Base-by-base conservation (phyloP, 768 basidiomycete species). In the Mycena crocata region DNA sequence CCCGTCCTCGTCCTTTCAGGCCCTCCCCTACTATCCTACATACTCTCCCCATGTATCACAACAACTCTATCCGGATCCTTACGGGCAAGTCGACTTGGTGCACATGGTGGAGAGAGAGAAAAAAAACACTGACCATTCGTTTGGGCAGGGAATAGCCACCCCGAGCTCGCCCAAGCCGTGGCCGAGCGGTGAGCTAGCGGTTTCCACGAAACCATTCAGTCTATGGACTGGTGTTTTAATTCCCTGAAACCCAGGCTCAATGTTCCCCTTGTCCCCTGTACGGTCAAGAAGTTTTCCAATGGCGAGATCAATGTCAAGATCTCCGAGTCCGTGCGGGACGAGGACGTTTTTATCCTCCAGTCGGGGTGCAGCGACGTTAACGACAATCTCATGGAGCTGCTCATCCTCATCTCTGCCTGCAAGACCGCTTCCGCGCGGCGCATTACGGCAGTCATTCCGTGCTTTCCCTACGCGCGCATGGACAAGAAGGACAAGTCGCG, bases 301-400 rank as follows among this genome's bases (percentile, higher is more conserved):
- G 96, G 96, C 73, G 97, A 98, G 82, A 94, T 93, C 76, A 94
- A 93, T 79, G 93, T 96, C 82, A 95, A 93, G 80, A 98, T 99
- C 71, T 86, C 90, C 56, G 96, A 98, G 82, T 96, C 94, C 62
- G 92, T 99, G 48, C 92, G 98, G 49, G 97, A 99, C 80, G 96
- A 96, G 81, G 98, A 99, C 79, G 95, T 98, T 30, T 99, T 98
- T 85, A 98, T 99, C 84, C 88, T 99, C 78, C 98, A 99, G 82
- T 92, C 93, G 17, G 92, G 92, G 32, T 93, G 89, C 80, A 82
- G 84, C 77, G 95, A 96, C 74, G 95, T 95, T 76, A 97, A 98
- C 79, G 96, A 98, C 81, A 92, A 95, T 79, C 84, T 99, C 70
- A 97, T 99, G 95, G 98, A 99, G 78, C 94, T 99, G 69, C 93